Percentiles rank a stretch among this genome's conserved stretches.
phyloP scores from a whole-genome alignment of 192 early-diverging fungal species.

The Diversispora epigaea region DNA sequence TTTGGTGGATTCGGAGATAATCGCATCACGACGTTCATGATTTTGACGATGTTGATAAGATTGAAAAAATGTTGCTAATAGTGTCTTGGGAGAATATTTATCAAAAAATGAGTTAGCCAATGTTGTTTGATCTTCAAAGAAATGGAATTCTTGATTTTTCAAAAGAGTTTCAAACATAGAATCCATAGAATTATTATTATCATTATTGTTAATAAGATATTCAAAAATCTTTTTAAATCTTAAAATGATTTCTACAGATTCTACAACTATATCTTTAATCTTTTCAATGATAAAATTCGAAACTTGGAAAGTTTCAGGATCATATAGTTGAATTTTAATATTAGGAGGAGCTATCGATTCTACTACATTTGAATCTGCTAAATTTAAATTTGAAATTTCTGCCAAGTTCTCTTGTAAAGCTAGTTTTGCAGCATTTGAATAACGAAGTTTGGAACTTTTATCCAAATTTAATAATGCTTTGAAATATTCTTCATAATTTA shows the following conservation, averaged over 20 bases:
- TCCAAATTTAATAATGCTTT: slow-evolving; percentile 13
- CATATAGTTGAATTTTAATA: not conserved
- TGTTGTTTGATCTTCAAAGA: not conserved
- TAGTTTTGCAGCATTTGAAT: slow-evolving; percentile 21
- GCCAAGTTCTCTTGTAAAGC: not conserved
- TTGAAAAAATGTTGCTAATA: slow-evolving; percentile 42
- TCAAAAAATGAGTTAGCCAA: slow-evolving; percentile 39
- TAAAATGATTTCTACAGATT: slow-evolving; percentile 37
- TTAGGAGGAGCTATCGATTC: not conserved
- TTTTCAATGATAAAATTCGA: slow-evolving; percentile 29
- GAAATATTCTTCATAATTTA: slow-evolving; percentile 35
- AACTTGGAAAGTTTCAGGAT: slow-evolving; percentile 20
- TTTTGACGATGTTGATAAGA: slow-evolving; percentile 43
- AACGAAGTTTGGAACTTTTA: not conserved
- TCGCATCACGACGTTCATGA: slow-evolving; percentile 33
- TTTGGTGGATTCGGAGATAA: not conserved
- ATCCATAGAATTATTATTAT: not conserved
- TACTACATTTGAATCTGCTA: not conserved
- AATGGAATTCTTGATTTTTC: slow-evolving; percentile 16
- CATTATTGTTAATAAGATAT: not conserved
- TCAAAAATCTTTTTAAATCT: slow-evolving; percentile 36
- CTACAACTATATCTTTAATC: slow-evolving; percentile 33
- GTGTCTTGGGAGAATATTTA: slow-evolving; percentile 33
- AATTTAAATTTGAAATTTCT: not conserved
- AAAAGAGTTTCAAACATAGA: not conserved